Evolutionary conservation across 1,284 basidiomycete genomes (phyloP).

Genomic region (Mycena citricolor): DNA sequence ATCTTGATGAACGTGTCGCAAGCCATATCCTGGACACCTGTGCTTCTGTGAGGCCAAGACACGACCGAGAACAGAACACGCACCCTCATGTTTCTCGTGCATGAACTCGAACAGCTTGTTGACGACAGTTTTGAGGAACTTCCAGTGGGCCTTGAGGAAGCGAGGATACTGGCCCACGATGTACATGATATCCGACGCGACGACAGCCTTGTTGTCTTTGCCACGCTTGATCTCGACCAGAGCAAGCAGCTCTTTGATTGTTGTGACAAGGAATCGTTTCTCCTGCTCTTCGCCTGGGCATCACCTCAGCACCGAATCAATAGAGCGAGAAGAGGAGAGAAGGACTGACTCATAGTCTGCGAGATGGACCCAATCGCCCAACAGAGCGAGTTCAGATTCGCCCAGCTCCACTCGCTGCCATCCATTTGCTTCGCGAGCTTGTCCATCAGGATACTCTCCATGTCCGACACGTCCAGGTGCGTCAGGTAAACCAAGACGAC

Average conservation of each 20-base stretch:
- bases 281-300: conserved; percentile 90
- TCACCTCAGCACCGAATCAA: conserved; percentile 14
- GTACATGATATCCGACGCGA: conserved; percentile 99
- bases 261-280: conserved; percentile 97
- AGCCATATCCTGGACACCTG: conserved; percentile 99
- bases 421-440: conserved; percentile 97
- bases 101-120: conserved; percentile 99
- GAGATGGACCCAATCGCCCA: conserved; percentile 99
- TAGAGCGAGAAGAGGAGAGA: conserved; percentile 1
- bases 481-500: conserved; percentile 97
- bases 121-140: conserved; percentile 99
- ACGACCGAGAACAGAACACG: conserved; percentile 20
- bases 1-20: conserved; percentile 99
- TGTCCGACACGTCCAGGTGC: conserved; percentile 94
- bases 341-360: conserved; percentile 91
- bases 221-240: conserved; percentile 84
- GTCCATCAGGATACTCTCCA: conserved; percentile 95
- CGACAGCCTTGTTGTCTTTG: conserved; percentile 99
- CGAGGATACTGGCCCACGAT: conserved; percentile 99
- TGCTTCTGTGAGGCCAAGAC: conserved; percentile 7
- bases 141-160: conserved; percentile 99
- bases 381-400: conserved; percentile 97
- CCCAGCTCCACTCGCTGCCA: conserved; percentile 99
- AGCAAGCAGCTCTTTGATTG: conserved; percentile 97
- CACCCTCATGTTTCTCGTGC: conserved; percentile 99